Conservation (phyloP, 805 yeast species). For the Grigorovia humatica region DNA sequence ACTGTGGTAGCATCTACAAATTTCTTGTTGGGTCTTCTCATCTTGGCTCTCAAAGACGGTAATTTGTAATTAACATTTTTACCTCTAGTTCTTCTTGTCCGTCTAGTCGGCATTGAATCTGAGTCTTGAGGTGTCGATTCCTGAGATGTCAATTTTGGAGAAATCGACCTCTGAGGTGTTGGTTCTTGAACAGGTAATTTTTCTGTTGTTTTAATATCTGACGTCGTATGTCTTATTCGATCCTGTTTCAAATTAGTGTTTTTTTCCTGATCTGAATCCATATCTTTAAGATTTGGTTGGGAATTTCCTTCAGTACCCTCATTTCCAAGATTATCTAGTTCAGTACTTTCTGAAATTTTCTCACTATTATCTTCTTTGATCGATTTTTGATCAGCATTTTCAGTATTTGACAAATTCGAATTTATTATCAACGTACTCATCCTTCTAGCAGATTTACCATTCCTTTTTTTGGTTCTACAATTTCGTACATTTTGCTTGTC, state of each 20-base stretch:
- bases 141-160: not conserved
- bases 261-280: no score
- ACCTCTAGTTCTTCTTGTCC: constrained; percentile 42
- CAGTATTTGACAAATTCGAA: not conserved
- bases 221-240: not conserved
- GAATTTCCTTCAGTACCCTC: not conserved
- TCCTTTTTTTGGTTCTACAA: not conserved
- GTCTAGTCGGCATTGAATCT: constrained; percentile 5
- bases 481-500: not conserved
- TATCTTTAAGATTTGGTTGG: no score
- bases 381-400: not conserved
- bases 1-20: constrained; percentile 50
- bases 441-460: not conserved
- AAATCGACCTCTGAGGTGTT: not conserved
- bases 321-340: not conserved
- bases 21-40: constrained; percentile 55
- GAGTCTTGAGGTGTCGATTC: constrained; percentile 11
- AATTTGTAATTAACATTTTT: constrained; percentile 54
- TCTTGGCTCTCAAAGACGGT: constrained; percentile 56
- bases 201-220: not conserved
- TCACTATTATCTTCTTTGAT: not conserved
- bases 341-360: no score
- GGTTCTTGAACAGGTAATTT: not conserved
- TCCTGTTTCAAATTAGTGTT: no score
- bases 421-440: not conserved